Evolutionary conservation across 176 grass and related monocot genomes (phyloP).

Genomic region (Oryza glaberrima): DNA sequence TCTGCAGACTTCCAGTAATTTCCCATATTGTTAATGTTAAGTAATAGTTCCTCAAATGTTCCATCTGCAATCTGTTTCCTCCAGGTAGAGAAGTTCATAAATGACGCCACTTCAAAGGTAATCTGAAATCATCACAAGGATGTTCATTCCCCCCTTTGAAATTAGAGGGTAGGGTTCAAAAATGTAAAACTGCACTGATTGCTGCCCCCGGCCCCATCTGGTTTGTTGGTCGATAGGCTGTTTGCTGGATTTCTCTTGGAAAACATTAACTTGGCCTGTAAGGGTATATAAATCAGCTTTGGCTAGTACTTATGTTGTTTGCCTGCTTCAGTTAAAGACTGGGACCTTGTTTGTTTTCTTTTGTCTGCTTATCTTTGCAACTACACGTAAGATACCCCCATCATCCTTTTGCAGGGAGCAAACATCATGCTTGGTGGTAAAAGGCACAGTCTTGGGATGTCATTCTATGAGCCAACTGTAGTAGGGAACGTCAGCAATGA

Average conservation of each 20-base stretch:
- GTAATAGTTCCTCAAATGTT: constrained; percentile 31
- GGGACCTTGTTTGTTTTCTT: constrained; percentile 19
- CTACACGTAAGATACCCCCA: constrained; percentile 20
- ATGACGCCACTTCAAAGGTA: constrained; percentile 92
- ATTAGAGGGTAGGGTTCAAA: not conserved
- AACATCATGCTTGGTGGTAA: constrained; percentile 82
- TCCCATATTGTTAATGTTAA: not conserved
- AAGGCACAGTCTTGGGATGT: constrained; percentile 87
- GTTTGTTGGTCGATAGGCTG: not conserved
- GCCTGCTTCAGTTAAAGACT: not conserved
- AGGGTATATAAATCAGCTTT: constrained; percentile 3
- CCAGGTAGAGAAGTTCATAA: constrained; percentile 86
- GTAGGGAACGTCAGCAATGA: constrained; percentile 80
- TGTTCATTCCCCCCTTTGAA: constrained; percentile 8
- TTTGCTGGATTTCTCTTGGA: not conserved
- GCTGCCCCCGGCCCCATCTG: not conserved
- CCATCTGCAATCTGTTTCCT: constrained; percentile 34
- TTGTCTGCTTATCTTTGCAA: not conserved
- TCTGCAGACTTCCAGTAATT: constrained; percentile 5
- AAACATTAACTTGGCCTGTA: not conserved
- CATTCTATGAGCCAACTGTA: constrained; percentile 97
- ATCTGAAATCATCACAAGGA: constrained; percentile 16
- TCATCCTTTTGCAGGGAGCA: constrained; percentile 72
- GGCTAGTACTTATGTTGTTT: not conserved
- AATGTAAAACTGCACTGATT: constrained; percentile 9